Percentiles rank a stretch among this genome's conserved stretches.
Evolutionary conservation across 345 rosid species (phyloP).

Genomic region (Populus pruinosa): DNA sequence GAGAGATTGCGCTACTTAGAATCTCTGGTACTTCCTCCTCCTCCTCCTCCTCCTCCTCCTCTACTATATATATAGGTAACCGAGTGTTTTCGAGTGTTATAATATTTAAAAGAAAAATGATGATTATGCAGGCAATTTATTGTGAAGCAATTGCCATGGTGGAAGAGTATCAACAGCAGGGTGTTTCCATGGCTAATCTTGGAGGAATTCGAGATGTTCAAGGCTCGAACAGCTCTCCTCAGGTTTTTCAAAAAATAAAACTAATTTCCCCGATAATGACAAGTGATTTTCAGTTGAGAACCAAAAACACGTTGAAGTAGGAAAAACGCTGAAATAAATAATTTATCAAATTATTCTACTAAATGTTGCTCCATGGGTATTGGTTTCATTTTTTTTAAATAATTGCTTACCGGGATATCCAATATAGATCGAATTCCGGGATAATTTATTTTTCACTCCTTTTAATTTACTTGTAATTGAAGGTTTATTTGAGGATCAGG

Average conservation of each 20-base stretch:
- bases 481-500: neutral
- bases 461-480: neutral
- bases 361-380: too few relatives aligned
- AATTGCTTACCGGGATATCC: neutral
- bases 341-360: too few relatives aligned
- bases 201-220: conserved; percentile 81
- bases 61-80: too few relatives aligned
- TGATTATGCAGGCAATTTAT: conserved; percentile 58
- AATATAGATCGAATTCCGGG: neutral
- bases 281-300: too few relatives aligned
- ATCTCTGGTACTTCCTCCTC: conserved; percentile 57
- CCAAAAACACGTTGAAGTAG: too few relatives aligned
- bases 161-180: conserved; percentile 95
- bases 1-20: conserved; percentile 89
- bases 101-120: too few relatives aligned
- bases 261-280: too few relatives aligned
- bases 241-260: neutral
- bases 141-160: conserved; percentile 86
- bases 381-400: too few relatives aligned
- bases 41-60: neutral
- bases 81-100: too few relatives aligned
- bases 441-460: neutral
- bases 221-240: conserved; percentile 67
- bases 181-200: conserved; percentile 58
- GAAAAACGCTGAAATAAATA: too few relatives aligned